Percentiles rank a stretch among this genome's conserved stretches.
Evolutionary conservation across 768 basidiomycete genomes (phyloP).

Genomic region (Hygrophorus russula): DNA sequence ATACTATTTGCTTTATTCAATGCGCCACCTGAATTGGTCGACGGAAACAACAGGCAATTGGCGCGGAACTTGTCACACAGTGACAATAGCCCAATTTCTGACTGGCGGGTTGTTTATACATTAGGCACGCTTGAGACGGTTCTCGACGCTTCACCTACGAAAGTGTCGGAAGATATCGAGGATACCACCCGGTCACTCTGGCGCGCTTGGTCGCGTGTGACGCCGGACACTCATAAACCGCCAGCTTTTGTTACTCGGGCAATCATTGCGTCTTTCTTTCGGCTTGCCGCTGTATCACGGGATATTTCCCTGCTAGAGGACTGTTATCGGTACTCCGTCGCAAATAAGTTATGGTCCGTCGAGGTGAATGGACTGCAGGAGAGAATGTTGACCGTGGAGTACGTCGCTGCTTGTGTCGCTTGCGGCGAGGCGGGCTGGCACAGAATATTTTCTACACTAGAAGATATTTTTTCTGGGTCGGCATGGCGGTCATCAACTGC

Average conservation of each 20-base stretch:
- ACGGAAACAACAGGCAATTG: too few relatives aligned
- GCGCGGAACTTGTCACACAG: too few relatives aligned
- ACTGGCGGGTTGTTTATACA: conserved; percentile 33
- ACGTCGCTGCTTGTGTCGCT: conserved; percentile 19
- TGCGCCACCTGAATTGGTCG: too few relatives aligned
- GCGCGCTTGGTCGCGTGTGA: conserved; percentile 24
- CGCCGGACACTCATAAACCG: conserved; percentile 1
- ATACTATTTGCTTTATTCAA: conserved; percentile 20
- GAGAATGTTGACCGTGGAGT: conserved; percentile 23
- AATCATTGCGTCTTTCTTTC: conserved; percentile 28
- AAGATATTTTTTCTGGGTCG: conserved; percentile 12
- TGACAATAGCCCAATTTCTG: neutral
- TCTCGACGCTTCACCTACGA: neutral
- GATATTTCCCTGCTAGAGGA: conserved; percentile 26
- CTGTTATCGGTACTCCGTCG: conserved; percentile 22
- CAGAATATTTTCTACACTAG: conserved; percentile 20
- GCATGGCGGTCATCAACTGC: conserved; percentile 19
- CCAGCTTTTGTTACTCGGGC: conserved; percentile 22
- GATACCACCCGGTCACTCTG: conserved; percentile 25
- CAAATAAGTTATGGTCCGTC: conserved; percentile 17
- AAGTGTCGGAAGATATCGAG: conserved; percentile 10
- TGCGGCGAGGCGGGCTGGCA: conserved; percentile 18
- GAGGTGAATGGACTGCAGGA: conserved; percentile 15
- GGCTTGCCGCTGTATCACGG: conserved; percentile 10
- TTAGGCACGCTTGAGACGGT: conserved; percentile 25